A percentile compares a stretch with the other conserved stretches of the same genome.
Conservation (phyloP, 2,329 filamentous ascomycete genomes). For the Arthrobotrys pseudoclavata region DNA sequence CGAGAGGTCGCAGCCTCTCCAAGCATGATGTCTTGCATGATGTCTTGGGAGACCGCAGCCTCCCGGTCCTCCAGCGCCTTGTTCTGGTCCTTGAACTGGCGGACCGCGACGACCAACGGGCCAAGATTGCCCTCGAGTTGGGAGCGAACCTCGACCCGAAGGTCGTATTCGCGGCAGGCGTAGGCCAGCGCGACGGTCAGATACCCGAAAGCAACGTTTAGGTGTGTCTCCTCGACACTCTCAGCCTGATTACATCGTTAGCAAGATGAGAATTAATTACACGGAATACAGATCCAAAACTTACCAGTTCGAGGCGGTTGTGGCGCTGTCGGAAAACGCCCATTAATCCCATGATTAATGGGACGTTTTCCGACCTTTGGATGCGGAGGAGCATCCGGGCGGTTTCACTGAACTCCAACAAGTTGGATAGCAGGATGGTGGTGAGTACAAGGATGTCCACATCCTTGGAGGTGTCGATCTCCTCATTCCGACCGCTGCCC, state of each 20-base stretch:
- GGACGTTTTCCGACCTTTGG: constrained; percentile 10
- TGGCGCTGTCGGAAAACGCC: constrained; percentile 39
- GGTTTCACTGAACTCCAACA: constrained; percentile 54
- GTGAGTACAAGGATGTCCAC: constrained; percentile 39
- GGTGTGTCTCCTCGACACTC: constrained; percentile 70
- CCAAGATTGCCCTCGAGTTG: constrained; percentile 68
- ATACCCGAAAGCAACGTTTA: constrained; percentile 75
- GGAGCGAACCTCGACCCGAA: constrained; percentile 67
- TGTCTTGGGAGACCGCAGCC: constrained; percentile 33
- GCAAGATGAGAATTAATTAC: background rate
- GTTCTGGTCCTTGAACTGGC: constrained; percentile 69
- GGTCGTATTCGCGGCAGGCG: constrained; percentile 71
- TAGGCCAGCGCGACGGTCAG: constrained; percentile 75
- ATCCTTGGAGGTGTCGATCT: constrained; percentile 38
- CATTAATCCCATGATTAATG: constrained; percentile 44
- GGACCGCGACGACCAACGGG: constrained; percentile 71
- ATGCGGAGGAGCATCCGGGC: constrained; percentile 33
- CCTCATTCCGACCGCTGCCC: background rate
- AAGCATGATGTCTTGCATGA: constrained; percentile 33
- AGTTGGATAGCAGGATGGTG: constrained; percentile 45
- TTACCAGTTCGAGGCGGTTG: constrained; percentile 48
- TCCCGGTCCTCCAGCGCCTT: constrained; percentile 42
- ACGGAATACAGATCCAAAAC: background rate
- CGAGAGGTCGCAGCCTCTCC: constrained; percentile 32
- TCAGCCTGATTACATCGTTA: constrained; percentile 64